Evolutionary conservation across 1,284 basidiomycete genomes (phyloP).

Genomic region (Neolentinus lepideus): DNA sequence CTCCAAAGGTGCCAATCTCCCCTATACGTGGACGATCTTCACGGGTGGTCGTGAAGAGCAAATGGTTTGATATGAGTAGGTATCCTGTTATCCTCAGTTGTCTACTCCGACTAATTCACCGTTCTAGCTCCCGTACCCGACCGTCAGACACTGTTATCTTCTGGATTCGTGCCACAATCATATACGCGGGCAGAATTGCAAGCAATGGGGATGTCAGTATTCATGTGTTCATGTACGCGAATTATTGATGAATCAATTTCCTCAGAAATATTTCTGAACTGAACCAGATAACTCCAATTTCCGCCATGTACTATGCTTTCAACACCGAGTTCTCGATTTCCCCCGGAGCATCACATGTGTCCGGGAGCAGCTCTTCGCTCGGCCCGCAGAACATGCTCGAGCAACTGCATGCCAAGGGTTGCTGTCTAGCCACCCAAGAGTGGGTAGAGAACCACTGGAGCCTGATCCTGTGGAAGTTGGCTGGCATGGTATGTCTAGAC

Average conservation of each 20-base stretch:
- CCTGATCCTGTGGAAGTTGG: constrained; percentile 91
- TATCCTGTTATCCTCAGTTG: constrained; percentile 5
- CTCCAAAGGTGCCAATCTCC: not conserved
- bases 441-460: constrained; percentile 95
- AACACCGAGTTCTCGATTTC: constrained; percentile 22
- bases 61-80: constrained; percentile 44
- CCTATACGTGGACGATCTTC: not conserved
- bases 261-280: constrained; percentile 50
- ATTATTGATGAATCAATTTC: constrained; percentile 9
- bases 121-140: constrained; percentile 30
- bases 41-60: constrained; percentile 5
- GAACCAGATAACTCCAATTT: constrained; percentile 45
- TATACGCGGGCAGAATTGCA: constrained; percentile 44
- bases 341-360: constrained; percentile 6
- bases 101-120: constrained; percentile 3
- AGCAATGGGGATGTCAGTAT: constrained; percentile 56
- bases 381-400: constrained; percentile 48
- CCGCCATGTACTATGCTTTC: constrained; percentile 64
- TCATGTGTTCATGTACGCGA: not conserved
- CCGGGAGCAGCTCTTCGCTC: constrained; percentile 21
- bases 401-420: constrained; percentile 45
- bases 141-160: constrained; percentile 40
- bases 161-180: constrained; percentile 50
- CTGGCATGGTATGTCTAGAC: constrained; percentile 71
- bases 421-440: constrained; percentile 51